Percentiles rank a stretch among this genome's conserved stretches.
These are phyloP conservation scores for Rhizomucor pusillus DNA, from an alignment of 371 early-diverging fungal species.

Conservation along the genomic window DNA sequence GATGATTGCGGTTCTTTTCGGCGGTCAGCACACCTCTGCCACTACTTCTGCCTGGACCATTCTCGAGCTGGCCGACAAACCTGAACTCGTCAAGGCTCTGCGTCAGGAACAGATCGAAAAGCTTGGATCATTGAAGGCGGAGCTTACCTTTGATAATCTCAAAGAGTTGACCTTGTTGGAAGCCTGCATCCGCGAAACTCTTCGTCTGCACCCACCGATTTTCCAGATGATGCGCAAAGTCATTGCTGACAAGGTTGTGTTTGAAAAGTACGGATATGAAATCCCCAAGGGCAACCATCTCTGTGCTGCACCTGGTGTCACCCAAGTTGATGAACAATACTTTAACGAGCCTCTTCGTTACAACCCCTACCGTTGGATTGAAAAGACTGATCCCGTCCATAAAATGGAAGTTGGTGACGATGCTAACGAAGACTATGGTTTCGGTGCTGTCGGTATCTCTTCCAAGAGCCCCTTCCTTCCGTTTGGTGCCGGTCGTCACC, in stretches of 20 bases:
- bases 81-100: constrained; percentile 59
- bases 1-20: constrained; percentile 95
- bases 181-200: constrained; percentile 82
- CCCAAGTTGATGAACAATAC: constrained; percentile 74
- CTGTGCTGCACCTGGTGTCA: constrained; percentile 82
- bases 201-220: constrained; percentile 93
- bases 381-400: constrained; percentile 45
- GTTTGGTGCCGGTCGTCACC: constrained; percentile 97
- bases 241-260: constrained; percentile 59
- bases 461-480: constrained; percentile 85
- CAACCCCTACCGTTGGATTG: constrained; percentile 81
- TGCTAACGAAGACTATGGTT: constrained; percentile 81
- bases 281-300: constrained; percentile 91
- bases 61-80: constrained; percentile 81
- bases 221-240: constrained; percentile 94
- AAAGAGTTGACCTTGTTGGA: constrained; percentile 80
- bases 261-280: constrained; percentile 71
- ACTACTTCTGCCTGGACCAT: constrained; percentile 93
- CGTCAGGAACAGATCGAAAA: constrained; percentile 64
- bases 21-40: constrained; percentile 95
- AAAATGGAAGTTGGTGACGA: constrained; percentile 57
- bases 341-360: constrained; percentile 80
- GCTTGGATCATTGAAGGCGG: constrained; percentile 56
- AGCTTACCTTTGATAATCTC: constrained; percentile 73
- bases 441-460: constrained; percentile 78